Evolutionary conservation across 805 yeast species (phyloP).

Genomic region (Maudiozyma bulderi): DNA sequence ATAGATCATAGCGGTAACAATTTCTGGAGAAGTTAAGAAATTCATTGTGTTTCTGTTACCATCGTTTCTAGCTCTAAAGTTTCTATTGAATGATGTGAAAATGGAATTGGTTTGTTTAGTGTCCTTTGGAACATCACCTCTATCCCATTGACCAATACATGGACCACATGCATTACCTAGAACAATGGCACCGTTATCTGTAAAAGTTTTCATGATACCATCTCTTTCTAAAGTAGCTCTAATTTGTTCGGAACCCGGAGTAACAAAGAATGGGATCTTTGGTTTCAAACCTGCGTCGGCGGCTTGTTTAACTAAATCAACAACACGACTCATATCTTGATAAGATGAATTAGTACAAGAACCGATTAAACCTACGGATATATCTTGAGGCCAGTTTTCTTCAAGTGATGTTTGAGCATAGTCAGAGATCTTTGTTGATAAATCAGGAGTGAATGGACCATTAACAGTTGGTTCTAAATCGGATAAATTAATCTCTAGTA

Average conservation of each 20-base stretch:
- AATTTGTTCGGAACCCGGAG: conserved; percentile 97
- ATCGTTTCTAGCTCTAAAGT: conserved; percentile 95
- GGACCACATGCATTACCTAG: conserved; percentile 99
- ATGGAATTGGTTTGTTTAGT: conserved; percentile 73
- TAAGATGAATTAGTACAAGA: conserved; percentile 98
- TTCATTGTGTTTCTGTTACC: conserved; percentile 97
- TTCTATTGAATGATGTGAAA: conserved; percentile 95
- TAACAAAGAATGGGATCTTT: conserved; percentile 83
- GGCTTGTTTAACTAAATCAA: conserved; percentile 82
- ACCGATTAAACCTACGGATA: conserved; percentile 92
- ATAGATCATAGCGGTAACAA: conserved; percentile 94
- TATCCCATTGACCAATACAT: conserved; percentile 99
- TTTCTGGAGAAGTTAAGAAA: conserved; percentile 96
- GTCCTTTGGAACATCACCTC: conserved; percentile 62
- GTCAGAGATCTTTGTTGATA: conserved; percentile 83
- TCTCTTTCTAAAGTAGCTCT: conserved; percentile 96
- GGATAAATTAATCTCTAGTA: conserved; percentile 79
- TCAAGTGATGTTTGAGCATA: conserved; percentile 61
- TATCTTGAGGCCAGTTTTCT: conserved; percentile 78
- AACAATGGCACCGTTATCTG: conserved; percentile 81
- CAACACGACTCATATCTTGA: conserved; percentile 97
- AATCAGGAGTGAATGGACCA: conserved; percentile 98
- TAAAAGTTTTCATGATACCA: conserved; percentile 74
- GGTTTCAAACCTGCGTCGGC: conserved; percentile 78
- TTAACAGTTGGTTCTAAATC: conserved; percentile 89